A percentile compares a stretch with the other conserved stretches of the same genome.
phyloP scores from a whole-genome alignment of 139 green algal genomes.

The Tetradesmus obliquus region DNA sequence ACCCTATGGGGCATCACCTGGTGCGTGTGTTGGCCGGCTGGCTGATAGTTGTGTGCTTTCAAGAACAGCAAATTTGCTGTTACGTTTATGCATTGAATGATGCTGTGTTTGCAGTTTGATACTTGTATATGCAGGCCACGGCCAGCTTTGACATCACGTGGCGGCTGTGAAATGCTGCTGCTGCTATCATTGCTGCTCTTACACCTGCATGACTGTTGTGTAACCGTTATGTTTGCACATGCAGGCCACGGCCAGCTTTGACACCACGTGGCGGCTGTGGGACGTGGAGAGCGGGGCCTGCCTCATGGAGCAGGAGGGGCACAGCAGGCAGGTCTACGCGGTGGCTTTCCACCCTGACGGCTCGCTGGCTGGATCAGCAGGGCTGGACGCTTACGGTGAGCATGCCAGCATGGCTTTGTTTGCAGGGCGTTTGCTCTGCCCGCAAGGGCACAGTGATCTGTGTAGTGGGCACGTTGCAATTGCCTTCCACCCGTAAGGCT shows the following conservation, averaged over 20 bases:
- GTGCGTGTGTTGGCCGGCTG: constrained; percentile 40
- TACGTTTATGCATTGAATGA: too few species aligned
- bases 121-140: not conserved
- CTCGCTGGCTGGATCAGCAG: constrained; percentile 77
- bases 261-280: constrained; percentile 98
- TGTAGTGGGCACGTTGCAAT: too few species aligned
- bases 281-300: constrained; percentile 85
- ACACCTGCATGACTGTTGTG: constrained; percentile 27
- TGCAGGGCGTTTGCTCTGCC: too few species aligned
- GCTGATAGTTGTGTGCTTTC: too few species aligned
- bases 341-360: constrained; percentile 94
- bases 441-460: too few species aligned
- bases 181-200: not conserved
- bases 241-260: constrained; percentile 88
- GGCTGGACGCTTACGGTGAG: constrained; percentile 84
- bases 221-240: not conserved
- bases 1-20: constrained; percentile 89
- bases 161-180: not conserved
- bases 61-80: too few species aligned
- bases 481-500: constrained; percentile 92
- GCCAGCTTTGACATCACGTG: not conserved
- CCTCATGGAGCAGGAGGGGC: constrained; percentile 97
- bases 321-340: constrained; percentile 92
- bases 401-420: constrained; percentile 3
- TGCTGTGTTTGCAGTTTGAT: not conserved